Evolutionary conservation across 1,139 yeast genomes (phyloP).

Genomic region (Blastobotrys ciferrii): DNA sequence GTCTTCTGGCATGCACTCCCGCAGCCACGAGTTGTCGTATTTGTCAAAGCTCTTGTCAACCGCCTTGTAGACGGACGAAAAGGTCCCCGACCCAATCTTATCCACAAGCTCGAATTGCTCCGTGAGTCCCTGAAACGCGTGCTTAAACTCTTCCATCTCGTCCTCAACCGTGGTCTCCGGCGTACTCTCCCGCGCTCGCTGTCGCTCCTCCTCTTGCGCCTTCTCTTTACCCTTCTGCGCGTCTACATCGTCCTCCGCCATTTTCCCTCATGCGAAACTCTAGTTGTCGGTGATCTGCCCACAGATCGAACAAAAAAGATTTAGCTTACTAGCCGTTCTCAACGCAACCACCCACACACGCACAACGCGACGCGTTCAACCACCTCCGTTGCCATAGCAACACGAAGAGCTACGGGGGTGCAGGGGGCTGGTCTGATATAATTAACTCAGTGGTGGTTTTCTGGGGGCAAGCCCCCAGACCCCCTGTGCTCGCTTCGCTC

Average conservation of each 20-base stretch:
- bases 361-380: not conserved
- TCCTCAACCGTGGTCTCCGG: constrained; percentile 8
- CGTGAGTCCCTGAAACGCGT: constrained; percentile 60
- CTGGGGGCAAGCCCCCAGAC: too few species aligned
- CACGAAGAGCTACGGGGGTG: too few species aligned
- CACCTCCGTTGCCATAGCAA: not conserved
- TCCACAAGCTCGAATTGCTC: constrained; percentile 65
- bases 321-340: too few species aligned
- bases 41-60: constrained; percentile 50
- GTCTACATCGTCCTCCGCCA: not conserved
- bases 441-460: too few species aligned
- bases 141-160: constrained; percentile 65
- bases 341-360: too few species aligned
- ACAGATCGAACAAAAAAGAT: too few species aligned
- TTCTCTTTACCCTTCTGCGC: not conserved
- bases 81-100: constrained; percentile 94
- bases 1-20: constrained; percentile 7
- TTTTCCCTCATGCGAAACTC: too few species aligned
- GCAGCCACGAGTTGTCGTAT: constrained; percentile 31
- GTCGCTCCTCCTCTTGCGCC: not conserved
- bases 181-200: constrained; percentile 2
- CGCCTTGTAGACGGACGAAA: constrained; percentile 87
- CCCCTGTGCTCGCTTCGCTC: too few species aligned
- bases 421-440: too few species aligned
- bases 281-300: too few species aligned